Conservation (phyloP, 768 basidiomycete species). For the Cyclocybe aegerita region DNA sequence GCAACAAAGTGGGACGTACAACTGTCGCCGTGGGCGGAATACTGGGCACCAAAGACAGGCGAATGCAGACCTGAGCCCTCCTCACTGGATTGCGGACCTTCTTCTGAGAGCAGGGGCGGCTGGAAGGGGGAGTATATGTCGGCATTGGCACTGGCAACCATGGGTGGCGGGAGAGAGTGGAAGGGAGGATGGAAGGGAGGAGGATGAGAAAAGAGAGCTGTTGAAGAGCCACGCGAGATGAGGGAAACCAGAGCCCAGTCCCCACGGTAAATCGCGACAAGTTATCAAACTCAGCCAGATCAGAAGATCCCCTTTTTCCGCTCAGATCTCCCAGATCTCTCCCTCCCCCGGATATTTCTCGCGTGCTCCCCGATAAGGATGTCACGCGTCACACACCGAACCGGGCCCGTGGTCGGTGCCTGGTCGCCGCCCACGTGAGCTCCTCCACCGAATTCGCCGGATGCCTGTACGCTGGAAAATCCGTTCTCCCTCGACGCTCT, state of each 20-base stretch:
- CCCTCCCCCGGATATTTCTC: conserved; percentile 3
- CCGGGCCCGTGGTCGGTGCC: conserved; percentile 28
- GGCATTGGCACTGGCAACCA: conserved; percentile 57
- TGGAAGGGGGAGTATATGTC: conserved; percentile 62
- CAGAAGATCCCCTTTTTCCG: conserved; percentile 27
- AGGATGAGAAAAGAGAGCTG: conserved; percentile 17
- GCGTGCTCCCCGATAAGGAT: conserved; percentile 19
- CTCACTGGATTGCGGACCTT: conserved; percentile 71
- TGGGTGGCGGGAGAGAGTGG: conserved; percentile 29
- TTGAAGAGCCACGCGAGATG: conserved; percentile 46
- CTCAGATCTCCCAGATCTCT: not conserved
- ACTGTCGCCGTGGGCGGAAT: conserved; percentile 49
- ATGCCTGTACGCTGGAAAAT: too few relatives aligned
- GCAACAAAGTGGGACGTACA: conserved; percentile 44
- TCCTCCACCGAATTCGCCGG: not conserved
- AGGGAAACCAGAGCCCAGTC: conserved; percentile 34
- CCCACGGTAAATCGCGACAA: conserved; percentile 38
- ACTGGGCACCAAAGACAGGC: conserved; percentile 56
- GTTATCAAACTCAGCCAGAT: conserved; percentile 30
- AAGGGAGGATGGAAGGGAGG: conserved; percentile 19
- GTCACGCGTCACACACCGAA: conserved; percentile 15
- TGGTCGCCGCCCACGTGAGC: conserved; percentile 32
- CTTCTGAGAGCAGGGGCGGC: conserved; percentile 51
- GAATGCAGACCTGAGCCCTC: conserved; percentile 77
- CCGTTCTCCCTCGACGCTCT: too few relatives aligned